These are phyloP conservation scores for Silene uniflora DNA, from an alignment of 148 eudicot species.

Conservation along the genomic window DNA sequence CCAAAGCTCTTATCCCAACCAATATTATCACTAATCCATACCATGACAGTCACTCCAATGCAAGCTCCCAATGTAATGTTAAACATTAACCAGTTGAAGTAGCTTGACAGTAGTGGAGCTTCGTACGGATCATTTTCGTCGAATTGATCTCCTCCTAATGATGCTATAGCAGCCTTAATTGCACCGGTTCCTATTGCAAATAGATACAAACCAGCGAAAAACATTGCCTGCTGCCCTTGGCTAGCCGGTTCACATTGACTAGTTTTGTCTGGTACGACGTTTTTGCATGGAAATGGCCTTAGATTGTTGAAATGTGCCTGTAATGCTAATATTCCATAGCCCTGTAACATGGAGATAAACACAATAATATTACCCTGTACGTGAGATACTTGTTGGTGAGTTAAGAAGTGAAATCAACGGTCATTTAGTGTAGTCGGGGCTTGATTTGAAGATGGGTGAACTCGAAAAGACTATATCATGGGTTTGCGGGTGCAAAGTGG, in stretches of 20 bases:
- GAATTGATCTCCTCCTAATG: constrained; percentile 6
- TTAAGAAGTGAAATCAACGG: no score
- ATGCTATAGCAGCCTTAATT: background rate
- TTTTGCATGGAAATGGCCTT: constrained; percentile 5
- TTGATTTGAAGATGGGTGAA: no score
- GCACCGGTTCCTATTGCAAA: constrained; percentile 6
- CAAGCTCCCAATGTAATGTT: constrained; percentile 3
- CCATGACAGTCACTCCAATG: constrained; percentile 4
- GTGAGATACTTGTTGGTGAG: no score
- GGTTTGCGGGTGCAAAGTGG: no score
- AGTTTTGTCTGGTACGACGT: background rate
- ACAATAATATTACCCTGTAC: no score
- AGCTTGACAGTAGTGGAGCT: background rate
- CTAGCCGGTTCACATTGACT: background rate
- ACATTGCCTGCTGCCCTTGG: background rate
- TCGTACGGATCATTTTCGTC: background rate
- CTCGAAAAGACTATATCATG: no score
- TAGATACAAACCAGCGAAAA: background rate
- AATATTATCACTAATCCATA: constrained; percentile 7
- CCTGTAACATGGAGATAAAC: background rate
- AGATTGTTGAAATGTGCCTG: constrained; percentile 1
- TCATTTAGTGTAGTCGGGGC: no score
- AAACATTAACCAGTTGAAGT: constrained; percentile 7
- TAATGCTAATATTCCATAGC: background rate
- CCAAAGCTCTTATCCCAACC: constrained; percentile 10